Base-by-base conservation (phyloP, 495 filamentous ascomycete species). In the Podospora tetraspora region DNA sequence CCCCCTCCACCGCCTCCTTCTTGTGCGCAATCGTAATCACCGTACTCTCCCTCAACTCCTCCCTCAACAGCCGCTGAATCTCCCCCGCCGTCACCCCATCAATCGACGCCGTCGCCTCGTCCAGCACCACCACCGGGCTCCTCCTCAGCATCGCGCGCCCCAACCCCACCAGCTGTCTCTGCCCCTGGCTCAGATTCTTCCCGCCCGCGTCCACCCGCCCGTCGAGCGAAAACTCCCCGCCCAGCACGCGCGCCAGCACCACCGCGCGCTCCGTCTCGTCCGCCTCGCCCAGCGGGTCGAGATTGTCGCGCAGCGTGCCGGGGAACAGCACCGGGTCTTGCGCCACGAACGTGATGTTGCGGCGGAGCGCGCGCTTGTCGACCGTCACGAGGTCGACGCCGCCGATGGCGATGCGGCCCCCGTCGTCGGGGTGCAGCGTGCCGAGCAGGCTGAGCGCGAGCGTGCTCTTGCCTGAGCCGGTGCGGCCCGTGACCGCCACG, bases 1-100 rank as follows among this genome's bases (percentile, higher is more conserved):
- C 91, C 73, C 90, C 86, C 76, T 84, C 85, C n/a, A 93, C 90
- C 24, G 91, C 91, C 75, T 93, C 91, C 25, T 91, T 73, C 58
- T 91, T 87, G 83, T 96, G 92, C 57, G 92, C 92, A 78, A 96
- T 93, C 4, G 91, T 93, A 61, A 96, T 88, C 16, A 96, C 92
- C 3, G 92, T 96, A 69, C 90, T 93, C 52, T 88, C 80, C 61
- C 77, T 81, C 80, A 95, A 81, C 81, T 94, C 92, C 71, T 91
- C 88, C 32, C 89, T 78, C 65, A 96, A 74, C 37, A 95, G 81
- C 72, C 87, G 82, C 80, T 96, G 92, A 60, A 95, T 92, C 65
- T 88, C 83, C 71, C 86, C 78, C n/a, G 91, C 90, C 1, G 91
- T 95, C 75, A 89, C 87, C 69, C 84, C 84, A 72, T 96, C 92